These are phyloP conservation scores for Macrolepiota albuminosa DNA, from an alignment of 768 basidiomycete species.

Conservation along the genomic window DNA sequence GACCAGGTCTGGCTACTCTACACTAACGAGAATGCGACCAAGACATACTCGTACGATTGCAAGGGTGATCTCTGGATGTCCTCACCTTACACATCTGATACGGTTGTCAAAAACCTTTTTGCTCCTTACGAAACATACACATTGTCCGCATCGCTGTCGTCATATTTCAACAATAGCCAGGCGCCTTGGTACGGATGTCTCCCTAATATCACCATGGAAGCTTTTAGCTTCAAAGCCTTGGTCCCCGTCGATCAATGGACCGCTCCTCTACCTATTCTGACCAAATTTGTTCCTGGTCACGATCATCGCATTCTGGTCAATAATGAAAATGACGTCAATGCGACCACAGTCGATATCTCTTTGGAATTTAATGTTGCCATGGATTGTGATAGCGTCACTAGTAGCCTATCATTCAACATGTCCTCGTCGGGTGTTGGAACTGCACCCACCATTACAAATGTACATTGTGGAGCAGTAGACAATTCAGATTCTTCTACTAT, in stretches of 20 bases:
- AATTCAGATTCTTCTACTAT: conserved; percentile 47
- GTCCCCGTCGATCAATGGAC: conserved; percentile 70
- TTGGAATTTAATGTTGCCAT: conserved; percentile 79
- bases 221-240: conserved; percentile 78
- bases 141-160: conserved; percentile 59
- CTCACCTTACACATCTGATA: conserved; percentile 65
- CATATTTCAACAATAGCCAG: conserved; percentile 53
- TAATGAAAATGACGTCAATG: conserved; percentile 40
- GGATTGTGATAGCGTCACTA: conserved; percentile 67
- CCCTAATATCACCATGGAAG: conserved; percentile 54
- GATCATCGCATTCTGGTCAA: conserved; percentile 64
- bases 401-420: conserved; percentile 61
- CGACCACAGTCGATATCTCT: conserved; percentile 57
- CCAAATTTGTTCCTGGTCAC: conserved; percentile 82
- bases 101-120: conserved; percentile 66
- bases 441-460: conserved; percentile 46
- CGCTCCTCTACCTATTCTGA: conserved; percentile 65
- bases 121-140: conserved; percentile 79
- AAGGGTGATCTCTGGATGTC: conserved; percentile 62
- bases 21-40: conserved; percentile 78
- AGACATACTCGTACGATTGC: conserved; percentile 63
- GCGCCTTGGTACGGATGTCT: conserved; percentile 79
- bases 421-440: conserved; percentile 61
- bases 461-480: conserved; percentile 44
- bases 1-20: conserved; percentile 82